These are phyloP conservation scores for Leptographium lundbergii DNA, from an alignment of 2,329 filamentous ascomycete genomes.

Conservation along the genomic window DNA sequence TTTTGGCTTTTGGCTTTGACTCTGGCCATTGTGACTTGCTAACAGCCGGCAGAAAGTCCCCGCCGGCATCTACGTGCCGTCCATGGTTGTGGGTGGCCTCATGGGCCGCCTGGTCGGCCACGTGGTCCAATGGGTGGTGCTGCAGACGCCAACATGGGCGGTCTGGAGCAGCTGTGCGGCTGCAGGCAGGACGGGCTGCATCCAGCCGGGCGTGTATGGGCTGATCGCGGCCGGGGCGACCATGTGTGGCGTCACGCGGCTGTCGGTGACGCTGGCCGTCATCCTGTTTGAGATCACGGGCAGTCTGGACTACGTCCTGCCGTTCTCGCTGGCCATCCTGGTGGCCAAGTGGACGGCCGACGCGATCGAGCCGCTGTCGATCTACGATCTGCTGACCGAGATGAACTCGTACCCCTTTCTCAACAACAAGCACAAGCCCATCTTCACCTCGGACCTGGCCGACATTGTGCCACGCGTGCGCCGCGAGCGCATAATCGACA, in stretches of 20 bases:
- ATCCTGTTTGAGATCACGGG: constrained; percentile 95
- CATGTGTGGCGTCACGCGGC: constrained; percentile 91
- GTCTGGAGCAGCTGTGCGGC: constrained; percentile 66
- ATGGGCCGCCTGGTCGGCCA: constrained; percentile 85
- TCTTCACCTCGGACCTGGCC: constrained; percentile 77
- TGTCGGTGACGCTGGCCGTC: constrained; percentile 87
- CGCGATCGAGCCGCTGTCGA: constrained; percentile 84
- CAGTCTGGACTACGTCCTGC: constrained; percentile 86
- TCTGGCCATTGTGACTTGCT: not conserved
- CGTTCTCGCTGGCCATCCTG: constrained; percentile 82
- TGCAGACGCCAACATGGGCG: constrained; percentile 56
- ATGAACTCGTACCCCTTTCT: constrained; percentile 97
- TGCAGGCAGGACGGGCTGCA: constrained; percentile 63
- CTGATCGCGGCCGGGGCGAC: constrained; percentile 89
- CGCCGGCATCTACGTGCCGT: constrained; percentile 93
- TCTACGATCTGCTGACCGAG: constrained; percentile 89
- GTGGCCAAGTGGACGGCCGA: constrained; percentile 98
- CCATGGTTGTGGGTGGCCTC: constrained; percentile 94
- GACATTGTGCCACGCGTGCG: constrained; percentile 73
- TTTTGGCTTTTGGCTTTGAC: not conserved
- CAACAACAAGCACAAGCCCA: constrained; percentile 87
- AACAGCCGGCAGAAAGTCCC: constrained; percentile 57
- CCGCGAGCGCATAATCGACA: constrained; percentile 73
- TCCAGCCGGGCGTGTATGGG: constrained; percentile 94
- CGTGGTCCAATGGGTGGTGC: constrained; percentile 65